Base-by-base conservation (phyloP, 2,329 filamentous ascomycete genomes). In the Bipolaris oryzae region DNA sequence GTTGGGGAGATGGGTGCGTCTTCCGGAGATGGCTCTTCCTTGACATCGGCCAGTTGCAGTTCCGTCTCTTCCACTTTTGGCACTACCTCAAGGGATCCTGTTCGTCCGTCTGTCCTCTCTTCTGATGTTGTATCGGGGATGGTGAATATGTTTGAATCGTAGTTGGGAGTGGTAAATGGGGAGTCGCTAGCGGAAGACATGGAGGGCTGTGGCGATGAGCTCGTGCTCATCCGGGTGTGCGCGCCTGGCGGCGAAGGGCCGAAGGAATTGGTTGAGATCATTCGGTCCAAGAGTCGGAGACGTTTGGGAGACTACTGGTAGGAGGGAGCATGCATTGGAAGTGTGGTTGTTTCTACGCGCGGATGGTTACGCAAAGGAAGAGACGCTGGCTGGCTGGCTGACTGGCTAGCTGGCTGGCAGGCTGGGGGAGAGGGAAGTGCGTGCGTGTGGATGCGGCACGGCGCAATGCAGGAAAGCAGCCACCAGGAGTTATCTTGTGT, bases 41-140 rank as follows among this genome's bases (percentile, higher is more conserved):
- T 77, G 43, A 73, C 66, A 66, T 73, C 69, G 55, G 76, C 75
- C 47, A 78, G 54, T 5, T 75, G 75, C 23, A 81, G 76, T 50
- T 82, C 81, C 20, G 81, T 61, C 70, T 85, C 82, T 69, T 86
- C 83, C 39, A 84, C 73, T 74, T 86, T 85, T 20, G 82, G 82
- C 10, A 78, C 73, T 35, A 83, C 71, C 25, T 79, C 74, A 53
- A 75, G 67, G 28, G 68, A 70, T 33, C 58, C 58, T 47, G 62
- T 57, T 35, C 69, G 64, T 47, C 63, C 63, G 16, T 69, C 68
- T 50, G 58, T 52, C n/a, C 65, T 66, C n/a, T 64, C 57, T 35
- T 72, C 70, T 39, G 63, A 68, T 23, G 55, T 62, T 55, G 72
- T 69, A 31, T 67, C 69, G 55, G 68, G 58, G 37, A 55, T 50